Evolutionary conservation across 2,329 filamentous ascomycete species (phyloP).

Genomic region (Diaporthe sp.): DNA sequence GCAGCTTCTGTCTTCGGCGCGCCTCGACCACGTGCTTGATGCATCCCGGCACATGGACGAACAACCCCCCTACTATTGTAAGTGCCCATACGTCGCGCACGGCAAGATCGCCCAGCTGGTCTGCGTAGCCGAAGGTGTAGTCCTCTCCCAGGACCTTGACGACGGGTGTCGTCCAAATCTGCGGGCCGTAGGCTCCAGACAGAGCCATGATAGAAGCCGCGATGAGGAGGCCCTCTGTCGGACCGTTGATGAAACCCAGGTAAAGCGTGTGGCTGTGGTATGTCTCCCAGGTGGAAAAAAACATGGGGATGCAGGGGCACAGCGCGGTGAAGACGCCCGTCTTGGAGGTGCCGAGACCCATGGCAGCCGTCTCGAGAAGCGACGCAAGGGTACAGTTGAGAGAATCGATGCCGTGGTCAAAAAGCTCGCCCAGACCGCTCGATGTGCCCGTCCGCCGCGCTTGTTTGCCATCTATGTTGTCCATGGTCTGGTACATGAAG

Average conservation of each 20-base stretch:
- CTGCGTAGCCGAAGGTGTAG: slow-evolving; percentile 65
- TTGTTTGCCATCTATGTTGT: slow-evolving; percentile 99
- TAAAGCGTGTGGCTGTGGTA: slow-evolving; percentile 99
- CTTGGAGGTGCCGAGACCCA: slow-evolving; percentile 88
- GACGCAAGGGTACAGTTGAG: slow-evolving; percentile 96
- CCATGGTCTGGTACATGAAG: slow-evolving; percentile 99
- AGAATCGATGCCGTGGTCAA: slow-evolving; percentile 98
- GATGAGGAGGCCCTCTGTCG: slow-evolving; percentile 93
- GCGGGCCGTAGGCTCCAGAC: slow-evolving; percentile 89
- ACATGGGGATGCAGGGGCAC: slow-evolving; percentile 95
- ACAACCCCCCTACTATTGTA: slow-evolving; percentile 74
- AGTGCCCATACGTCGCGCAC: slow-evolving; percentile 91
- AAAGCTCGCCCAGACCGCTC: slow-evolving; percentile 93
- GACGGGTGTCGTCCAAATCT: slow-evolving; percentile 86
- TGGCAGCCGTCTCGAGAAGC: slow-evolving; percentile 90
- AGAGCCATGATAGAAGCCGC: slow-evolving; percentile 88
- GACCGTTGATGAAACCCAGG: slow-evolving; percentile 95
- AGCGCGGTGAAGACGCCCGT: slow-evolving; percentile 93
- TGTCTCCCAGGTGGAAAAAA: slow-evolving; percentile 99
- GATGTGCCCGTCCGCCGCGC: slow-evolving; percentile 94
- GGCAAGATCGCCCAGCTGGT: slow-evolving; percentile 78
- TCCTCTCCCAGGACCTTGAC: slow-evolving; percentile 75
- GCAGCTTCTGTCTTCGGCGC: slow-evolving; percentile 78
- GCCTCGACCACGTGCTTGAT: slow-evolving; percentile 87
- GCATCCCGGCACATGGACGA: slow-evolving; percentile 89